These are phyloP conservation scores for Fusarium praegraminearum DNA, from an alignment of 2,329 filamentous ascomycete species.

Conservation along the genomic window DNA sequence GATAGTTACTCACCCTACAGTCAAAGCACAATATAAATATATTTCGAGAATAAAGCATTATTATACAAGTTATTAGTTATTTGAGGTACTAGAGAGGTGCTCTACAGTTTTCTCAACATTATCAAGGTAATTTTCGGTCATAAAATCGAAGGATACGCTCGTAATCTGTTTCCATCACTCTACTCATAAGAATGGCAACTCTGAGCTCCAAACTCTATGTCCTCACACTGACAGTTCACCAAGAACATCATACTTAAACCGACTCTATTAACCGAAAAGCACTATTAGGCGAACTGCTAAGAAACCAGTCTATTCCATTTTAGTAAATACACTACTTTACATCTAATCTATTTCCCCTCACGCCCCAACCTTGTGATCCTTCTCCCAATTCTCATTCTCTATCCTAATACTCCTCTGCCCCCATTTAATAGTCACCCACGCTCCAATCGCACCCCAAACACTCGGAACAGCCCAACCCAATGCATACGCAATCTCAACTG, in stretches of 20 bases:
- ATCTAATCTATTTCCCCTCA: not conserved
- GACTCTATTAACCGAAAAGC: too few species aligned
- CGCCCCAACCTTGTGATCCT: not conserved
- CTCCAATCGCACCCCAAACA: constrained; percentile 27
- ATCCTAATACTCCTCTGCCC: constrained; percentile 31
- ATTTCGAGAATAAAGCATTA: too few species aligned
- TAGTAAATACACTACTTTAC: not conserved
- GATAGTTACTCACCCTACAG: not conserved
- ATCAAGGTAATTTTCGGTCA: too few species aligned
- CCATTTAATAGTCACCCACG: constrained; percentile 31
- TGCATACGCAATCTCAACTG: constrained; percentile 22
- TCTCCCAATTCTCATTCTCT: constrained; percentile 29
- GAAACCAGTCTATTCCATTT: not conserved
- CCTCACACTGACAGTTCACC: too few species aligned
- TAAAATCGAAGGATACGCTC: too few species aligned
- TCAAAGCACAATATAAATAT: not conserved
- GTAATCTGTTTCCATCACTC: fast-evolving
- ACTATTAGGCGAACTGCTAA: too few species aligned
- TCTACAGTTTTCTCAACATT: too few species aligned
- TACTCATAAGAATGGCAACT: too few species aligned
- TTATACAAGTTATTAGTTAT: too few species aligned
- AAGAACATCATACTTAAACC: too few species aligned
- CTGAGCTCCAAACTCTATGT: too few species aligned
- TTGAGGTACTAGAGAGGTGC: too few species aligned
- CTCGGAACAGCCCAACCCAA: constrained; percentile 27